Conservation (phyloP, 2,329 filamentous ascomycete genomes). For the Neopestalotiopsis sp. region DNA sequence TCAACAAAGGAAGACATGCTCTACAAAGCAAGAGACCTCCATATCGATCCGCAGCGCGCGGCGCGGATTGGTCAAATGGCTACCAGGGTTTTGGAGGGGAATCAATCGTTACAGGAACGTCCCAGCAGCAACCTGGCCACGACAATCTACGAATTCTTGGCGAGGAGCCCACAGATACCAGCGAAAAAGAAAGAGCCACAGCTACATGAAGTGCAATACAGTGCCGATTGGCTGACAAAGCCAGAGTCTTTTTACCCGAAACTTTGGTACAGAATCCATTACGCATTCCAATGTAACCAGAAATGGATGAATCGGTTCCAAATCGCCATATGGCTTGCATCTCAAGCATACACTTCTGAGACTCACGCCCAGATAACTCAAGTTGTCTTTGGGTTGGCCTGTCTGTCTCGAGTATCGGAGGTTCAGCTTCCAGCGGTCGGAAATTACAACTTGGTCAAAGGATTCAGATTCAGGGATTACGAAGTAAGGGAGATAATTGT, state of each 20-base stretch:
- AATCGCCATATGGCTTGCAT: neutral
- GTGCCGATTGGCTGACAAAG: neutral
- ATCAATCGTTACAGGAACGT: neutral
- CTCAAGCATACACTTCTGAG: slow-evolving; percentile 1
- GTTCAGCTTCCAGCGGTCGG: slow-evolving; percentile 24
- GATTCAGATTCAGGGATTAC: slow-evolving; percentile 24
- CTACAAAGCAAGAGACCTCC: neutral
- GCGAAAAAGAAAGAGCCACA: neutral
- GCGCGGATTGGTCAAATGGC: neutral
- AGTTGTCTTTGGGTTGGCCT: slow-evolving; percentile 33
- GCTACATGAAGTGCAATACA: neutral
- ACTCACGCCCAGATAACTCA: slow-evolving; percentile 26
- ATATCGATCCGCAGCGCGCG: neutral
- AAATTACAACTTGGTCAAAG: slow-evolving; percentile 16
- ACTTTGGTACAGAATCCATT: neutral
- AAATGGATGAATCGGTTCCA: slow-evolving; percentile 1
- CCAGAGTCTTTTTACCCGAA: neutral
- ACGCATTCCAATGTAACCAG: neutral
- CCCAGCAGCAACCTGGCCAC: neutral
- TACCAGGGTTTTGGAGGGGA: neutral
- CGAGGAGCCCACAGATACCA: neutral
- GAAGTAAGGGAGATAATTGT: neutral
- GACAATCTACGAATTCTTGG: neutral
- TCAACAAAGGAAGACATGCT: neutral
- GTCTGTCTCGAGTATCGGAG: slow-evolving; percentile 27